Evolutionary conservation across 2,329 filamentous ascomycete genomes (phyloP).

Genomic region (Exophiala sp.): DNA sequence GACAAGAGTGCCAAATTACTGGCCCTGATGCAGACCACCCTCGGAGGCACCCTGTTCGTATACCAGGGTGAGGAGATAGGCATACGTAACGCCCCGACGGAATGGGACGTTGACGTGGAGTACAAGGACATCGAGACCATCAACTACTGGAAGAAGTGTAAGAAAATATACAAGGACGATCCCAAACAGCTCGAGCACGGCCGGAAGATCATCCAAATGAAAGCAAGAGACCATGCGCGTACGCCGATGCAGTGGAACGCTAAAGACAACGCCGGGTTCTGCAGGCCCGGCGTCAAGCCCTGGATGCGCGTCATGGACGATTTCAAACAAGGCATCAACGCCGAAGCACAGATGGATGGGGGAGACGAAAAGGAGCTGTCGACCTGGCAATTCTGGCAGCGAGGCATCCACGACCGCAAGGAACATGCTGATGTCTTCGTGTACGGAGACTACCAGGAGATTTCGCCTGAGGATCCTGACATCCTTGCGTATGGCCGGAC

Average conservation of each 20-base stretch:
- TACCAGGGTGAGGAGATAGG: slow-evolving; percentile 69
- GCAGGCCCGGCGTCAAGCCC: slow-evolving; percentile 34
- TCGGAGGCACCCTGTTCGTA: slow-evolving; percentile 61
- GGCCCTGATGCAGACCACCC: slow-evolving; percentile 41
- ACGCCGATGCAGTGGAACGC: slow-evolving; percentile 31
- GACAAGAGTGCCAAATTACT: slow-evolving; percentile 48
- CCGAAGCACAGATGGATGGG: slow-evolving; percentile 50
- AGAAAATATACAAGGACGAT: slow-evolving; percentile 28
- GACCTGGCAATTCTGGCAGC: slow-evolving; percentile 30
- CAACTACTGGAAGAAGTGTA: slow-evolving; percentile 53
- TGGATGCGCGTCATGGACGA: slow-evolving; percentile 62
- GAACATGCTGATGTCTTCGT: slow-evolving; percentile 27
- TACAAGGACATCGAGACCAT: slow-evolving; percentile 66
- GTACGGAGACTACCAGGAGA: slow-evolving; percentile 28
- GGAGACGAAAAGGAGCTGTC: slow-evolving; percentile 17
- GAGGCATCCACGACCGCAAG: slow-evolving; percentile 24
- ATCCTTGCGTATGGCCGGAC: slow-evolving; percentile 25
- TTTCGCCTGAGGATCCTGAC: slow-evolving; percentile 19
- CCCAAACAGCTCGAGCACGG: slow-evolving; percentile 28
- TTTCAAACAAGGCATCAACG: slow-evolving; percentile 53
- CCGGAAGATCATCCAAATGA: slow-evolving; percentile 31
- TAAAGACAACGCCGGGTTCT: slow-evolving; percentile 27
- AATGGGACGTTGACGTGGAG: slow-evolving; percentile 58
- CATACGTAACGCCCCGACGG: slow-evolving; percentile 60
- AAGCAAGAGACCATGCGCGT: slow-evolving; percentile 33